These are phyloP conservation scores for Yarrowia keelungensis DNA, from an alignment of 805 yeast genomes.

Conservation along the genomic window DNA sequence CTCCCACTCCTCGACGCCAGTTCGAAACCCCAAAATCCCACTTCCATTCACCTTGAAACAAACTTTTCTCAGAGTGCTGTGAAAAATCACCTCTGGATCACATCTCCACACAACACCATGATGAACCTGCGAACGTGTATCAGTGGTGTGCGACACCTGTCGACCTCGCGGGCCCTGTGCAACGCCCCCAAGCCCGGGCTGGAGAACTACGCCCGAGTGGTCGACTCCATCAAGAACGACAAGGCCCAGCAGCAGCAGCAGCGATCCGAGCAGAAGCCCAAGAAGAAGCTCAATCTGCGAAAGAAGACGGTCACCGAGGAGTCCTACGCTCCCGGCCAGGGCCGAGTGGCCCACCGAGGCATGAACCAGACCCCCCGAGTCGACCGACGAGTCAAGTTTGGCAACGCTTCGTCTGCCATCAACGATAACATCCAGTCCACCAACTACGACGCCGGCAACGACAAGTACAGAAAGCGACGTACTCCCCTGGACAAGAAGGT, in stretches of 20 bases:
- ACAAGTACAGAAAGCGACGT: conserved; percentile 20
- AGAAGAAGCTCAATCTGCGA: conserved; percentile 29
- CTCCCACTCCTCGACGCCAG: background rate
- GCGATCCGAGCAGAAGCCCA: background rate
- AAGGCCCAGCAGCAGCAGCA: background rate
- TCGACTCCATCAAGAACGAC: conserved; percentile 35
- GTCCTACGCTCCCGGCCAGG: conserved; percentile 26
- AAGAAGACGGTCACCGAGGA: conserved; percentile 12
- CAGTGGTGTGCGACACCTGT: conserved; percentile 28
- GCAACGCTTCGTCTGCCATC: conserved; percentile 3
- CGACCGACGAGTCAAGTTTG: conserved; percentile 19
- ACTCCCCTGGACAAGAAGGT: conserved; percentile 23
- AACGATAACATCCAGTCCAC: conserved; percentile 28
- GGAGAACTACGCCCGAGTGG: conserved; percentile 39
- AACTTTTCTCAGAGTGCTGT: conserved; percentile 13
- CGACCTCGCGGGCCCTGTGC: conserved; percentile 27
- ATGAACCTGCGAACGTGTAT: conserved; percentile 38
- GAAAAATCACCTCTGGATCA: conserved; percentile 31
- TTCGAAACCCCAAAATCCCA: conserved; percentile 15
- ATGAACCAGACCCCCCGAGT: background rate
- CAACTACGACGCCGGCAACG: conserved; percentile 15
- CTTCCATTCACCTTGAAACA: background rate
- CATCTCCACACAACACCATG: conserved; percentile 3
- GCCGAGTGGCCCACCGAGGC: conserved; percentile 9
- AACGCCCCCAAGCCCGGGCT: conserved; percentile 36